These are phyloP conservation scores for Epichloe coenophiala DNA, from an alignment of 2,329 filamentous ascomycete genomes.

Conservation along the genomic window DNA sequence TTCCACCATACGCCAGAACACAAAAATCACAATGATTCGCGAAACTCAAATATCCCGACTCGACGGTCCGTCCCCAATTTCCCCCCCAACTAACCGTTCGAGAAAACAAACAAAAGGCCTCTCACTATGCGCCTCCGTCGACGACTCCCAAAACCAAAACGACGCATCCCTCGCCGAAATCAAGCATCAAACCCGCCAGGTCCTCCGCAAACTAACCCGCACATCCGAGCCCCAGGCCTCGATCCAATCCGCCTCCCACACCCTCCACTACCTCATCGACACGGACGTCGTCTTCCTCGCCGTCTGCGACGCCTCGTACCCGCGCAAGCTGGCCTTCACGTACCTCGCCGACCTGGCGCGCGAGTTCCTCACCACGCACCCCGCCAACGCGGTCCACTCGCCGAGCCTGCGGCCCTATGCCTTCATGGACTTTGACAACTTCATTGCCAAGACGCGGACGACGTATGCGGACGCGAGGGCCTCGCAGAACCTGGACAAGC, in stretches of 20 bases:
- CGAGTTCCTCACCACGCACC: conserved; percentile 85
- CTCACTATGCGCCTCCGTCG: conserved; percentile 87
- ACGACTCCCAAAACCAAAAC: conserved; percentile 41
- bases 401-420: conserved; percentile 77
- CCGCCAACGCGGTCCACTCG: conserved; percentile 56
- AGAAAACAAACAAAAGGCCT: conserved; percentile 47
- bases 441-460: conserved; percentile 83
- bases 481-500: conserved; percentile 80
- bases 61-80: conserved; percentile 47
- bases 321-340: conserved; percentile 94
- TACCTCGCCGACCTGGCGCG: conserved; percentile 85
- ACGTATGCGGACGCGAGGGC: conserved; percentile 90
- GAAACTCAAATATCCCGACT: conserved; percentile 91
- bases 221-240: conserved; percentile 83
- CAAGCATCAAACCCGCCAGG: conserved; percentile 80
- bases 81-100: too few relatives aligned
- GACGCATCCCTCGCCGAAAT: conserved; percentile 67
- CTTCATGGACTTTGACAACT: conserved; percentile 96
- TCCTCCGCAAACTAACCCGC: conserved; percentile 76
- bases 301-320: conserved; percentile 88
- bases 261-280: conserved; percentile 80
- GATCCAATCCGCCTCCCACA: conserved; percentile 75
- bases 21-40: conserved; percentile 52
- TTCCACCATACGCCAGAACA: background rate
- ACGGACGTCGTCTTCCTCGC: conserved; percentile 79